Evolutionary conservation across 257 asterid species (phyloP).

Genomic region (Solanum appendiculatum): DNA sequence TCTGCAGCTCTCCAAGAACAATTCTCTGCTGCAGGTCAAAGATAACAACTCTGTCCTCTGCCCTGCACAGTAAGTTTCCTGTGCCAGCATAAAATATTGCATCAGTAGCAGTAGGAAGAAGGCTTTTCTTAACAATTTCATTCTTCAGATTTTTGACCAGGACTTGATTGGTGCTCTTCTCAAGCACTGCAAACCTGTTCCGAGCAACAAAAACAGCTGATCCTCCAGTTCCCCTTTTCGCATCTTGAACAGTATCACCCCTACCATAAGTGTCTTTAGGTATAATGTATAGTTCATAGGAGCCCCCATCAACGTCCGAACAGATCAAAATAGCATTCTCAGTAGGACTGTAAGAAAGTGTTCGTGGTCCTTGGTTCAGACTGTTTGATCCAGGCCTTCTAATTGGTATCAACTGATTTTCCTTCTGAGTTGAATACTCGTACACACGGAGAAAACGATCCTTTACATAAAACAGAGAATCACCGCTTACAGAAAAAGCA

Average conservation of each 20-base stretch:
- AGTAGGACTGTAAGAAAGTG: slow-evolving; percentile 89
- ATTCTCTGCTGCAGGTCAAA: slow-evolving; percentile 90
- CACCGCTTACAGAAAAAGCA: slow-evolving; percentile 78
- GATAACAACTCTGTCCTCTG: slow-evolving; percentile 89
- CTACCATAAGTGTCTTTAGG: slow-evolving; percentile 82
- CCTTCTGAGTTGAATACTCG: slow-evolving; percentile 86
- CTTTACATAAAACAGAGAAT: slow-evolving; percentile 72
- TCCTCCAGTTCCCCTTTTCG: slow-evolving; percentile 83
- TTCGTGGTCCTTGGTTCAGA: slow-evolving; percentile 79
- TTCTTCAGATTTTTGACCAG: slow-evolving; percentile 72
- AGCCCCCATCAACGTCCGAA: slow-evolving; percentile 87
- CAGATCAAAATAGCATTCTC: slow-evolving; percentile 88
- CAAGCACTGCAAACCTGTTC: slow-evolving; percentile 93
- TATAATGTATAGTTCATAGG: slow-evolving; percentile 72
- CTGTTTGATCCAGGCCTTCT: slow-evolving; percentile 84
- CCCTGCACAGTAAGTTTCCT: slow-evolving; percentile 86
- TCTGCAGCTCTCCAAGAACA: slow-evolving; percentile 77
- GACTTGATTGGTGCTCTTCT: slow-evolving; percentile 74
- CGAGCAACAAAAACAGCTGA: slow-evolving; percentile 93
- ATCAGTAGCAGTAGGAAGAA: slow-evolving; percentile 72
- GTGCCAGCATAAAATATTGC: slow-evolving; percentile 96
- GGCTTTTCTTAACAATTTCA: slow-evolving; percentile 63
- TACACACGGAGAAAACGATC: slow-evolving; percentile 77
- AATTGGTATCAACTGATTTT: slow-evolving; percentile 76
- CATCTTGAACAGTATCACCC: slow-evolving; percentile 81